Evolutionary conservation across 2,329 filamentous ascomycete genomes (phyloP).

Genomic region (Trichoderma guizhouense): DNA sequence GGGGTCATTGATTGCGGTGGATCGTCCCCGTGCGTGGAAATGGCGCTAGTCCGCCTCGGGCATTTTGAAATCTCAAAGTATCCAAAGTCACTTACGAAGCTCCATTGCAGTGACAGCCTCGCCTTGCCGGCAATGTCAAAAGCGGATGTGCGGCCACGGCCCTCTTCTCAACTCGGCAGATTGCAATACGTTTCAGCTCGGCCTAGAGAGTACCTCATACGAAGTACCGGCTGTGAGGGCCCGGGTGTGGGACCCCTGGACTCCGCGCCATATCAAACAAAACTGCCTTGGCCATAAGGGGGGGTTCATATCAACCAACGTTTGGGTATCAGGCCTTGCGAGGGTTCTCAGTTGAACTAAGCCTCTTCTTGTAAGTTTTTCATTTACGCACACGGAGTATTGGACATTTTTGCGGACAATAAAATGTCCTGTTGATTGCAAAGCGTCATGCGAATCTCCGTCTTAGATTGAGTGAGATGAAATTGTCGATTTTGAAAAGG

Average conservation of each 20-base stretch:
- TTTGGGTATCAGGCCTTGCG: conserved; percentile 12
- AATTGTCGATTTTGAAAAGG: neutral
- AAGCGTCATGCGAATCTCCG: neutral
- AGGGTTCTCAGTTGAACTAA: conserved; percentile 6
- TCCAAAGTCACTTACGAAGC: neutral
- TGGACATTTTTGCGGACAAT: neutral
- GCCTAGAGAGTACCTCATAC: neutral
- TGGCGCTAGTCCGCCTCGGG: neutral
- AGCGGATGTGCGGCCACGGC: neutral
- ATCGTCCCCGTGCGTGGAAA: neutral
- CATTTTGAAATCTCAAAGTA: neutral
- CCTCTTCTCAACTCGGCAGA: neutral
- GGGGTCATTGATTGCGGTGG: conserved; percentile 9
- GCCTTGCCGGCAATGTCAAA: neutral
- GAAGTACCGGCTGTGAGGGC: neutral
- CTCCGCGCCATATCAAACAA: neutral
- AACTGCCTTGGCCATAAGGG: neutral
- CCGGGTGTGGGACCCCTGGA: neutral
- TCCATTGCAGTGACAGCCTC: neutral
- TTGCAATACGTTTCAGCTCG: neutral
- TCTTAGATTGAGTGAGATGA: neutral
- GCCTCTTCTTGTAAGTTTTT: neutral
- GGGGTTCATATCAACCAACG: neutral
- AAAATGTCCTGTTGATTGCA: neutral
- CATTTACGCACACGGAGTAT: neutral